Conservation (phyloP, 495 filamentous ascomycete species). For the Xanthoparmelia taractica region DNA sequence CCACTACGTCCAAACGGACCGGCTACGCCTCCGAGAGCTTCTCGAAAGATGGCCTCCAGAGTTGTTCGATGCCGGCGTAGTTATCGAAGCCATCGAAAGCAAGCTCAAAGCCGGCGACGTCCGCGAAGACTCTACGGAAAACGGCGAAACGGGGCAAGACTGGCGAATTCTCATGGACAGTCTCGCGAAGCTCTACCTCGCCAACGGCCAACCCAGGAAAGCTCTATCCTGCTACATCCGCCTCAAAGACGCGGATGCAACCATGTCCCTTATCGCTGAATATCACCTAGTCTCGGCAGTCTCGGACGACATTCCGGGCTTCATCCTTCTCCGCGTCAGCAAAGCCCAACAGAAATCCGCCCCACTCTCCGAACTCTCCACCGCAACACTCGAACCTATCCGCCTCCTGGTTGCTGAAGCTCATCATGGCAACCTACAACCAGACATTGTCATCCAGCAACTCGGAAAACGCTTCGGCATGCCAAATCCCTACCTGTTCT, state of each 20-base stretch:
- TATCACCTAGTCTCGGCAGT: conserved; percentile 79
- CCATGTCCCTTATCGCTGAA: conserved; percentile 75
- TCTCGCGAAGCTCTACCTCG: conserved; percentile 75
- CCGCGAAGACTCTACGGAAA: conserved; percentile 59
- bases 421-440: conserved; percentile 74
- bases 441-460: conserved; percentile 68
- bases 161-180: conserved; percentile 79
- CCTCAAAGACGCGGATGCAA: conserved; percentile 82
- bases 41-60: conserved; percentile 79
- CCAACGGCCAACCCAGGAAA: conserved; percentile 67
- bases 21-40: conserved; percentile 62
- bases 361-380: conserved; percentile 61
- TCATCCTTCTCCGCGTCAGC: conserved; percentile 78
- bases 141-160: conserved; percentile 57
- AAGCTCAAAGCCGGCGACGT: conserved; percentile 63
- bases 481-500: conserved; percentile 53
- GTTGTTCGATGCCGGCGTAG: conserved; percentile 63
- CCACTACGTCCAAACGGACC: conserved; percentile 71
- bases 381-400: conserved; percentile 71
- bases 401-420: conserved; percentile 84
- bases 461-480: conserved; percentile 42
- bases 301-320: conserved; percentile 77
- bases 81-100: conserved; percentile 64
- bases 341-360: conserved; percentile 61
- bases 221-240: conserved; percentile 83